Conservation (phyloP, 495 filamentous ascomycete species). For the Trichocladium antarcticum region DNA sequence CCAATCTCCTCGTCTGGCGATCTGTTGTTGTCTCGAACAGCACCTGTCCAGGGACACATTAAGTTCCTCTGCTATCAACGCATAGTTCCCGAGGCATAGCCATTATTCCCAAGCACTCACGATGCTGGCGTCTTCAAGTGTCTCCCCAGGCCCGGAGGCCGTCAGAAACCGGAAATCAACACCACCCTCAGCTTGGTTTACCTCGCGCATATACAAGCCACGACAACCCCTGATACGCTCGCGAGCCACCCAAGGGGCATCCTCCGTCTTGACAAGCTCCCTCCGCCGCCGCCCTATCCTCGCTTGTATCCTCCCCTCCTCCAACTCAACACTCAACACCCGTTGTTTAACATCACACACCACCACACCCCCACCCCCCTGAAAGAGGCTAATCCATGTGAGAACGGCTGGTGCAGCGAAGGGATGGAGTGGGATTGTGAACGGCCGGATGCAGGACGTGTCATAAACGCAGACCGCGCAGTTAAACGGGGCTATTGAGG, state of each 20-base stretch:
- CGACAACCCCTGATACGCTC: constrained; percentile 45
- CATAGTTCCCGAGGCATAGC: too few species aligned
- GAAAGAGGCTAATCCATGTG: constrained; percentile 44
- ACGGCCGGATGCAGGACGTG: constrained; percentile 37
- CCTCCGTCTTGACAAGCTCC: constrained; percentile 7
- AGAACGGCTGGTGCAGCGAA: constrained; percentile 43
- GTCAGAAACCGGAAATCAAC: constrained; percentile 56
- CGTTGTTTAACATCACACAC: constrained; percentile 40
- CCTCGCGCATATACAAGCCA: constrained; percentile 52
- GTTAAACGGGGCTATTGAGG: background rate
- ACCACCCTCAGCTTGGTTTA: constrained; percentile 53
- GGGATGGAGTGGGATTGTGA: constrained; percentile 44
- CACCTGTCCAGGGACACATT: too few species aligned
- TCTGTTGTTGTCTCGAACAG: too few species aligned
- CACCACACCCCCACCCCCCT: constrained; percentile 47
- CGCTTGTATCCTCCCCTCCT: constrained; percentile 36
- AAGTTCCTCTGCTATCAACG: too few species aligned
- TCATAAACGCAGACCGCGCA: too few species aligned
- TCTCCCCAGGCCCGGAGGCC: constrained; percentile 28
- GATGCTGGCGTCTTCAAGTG: background rate
- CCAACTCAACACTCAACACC: constrained; percentile 37
- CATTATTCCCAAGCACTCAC: too few species aligned
- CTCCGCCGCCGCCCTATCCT: constrained; percentile 30
- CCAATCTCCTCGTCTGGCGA: too few species aligned
- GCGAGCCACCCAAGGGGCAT: constrained; percentile 27